A percentile compares a stretch with the other conserved stretches of the same genome.
phyloP scores from a whole-genome alignment of 176 grass and related monocot species.

The Oryza meridionalis region DNA sequence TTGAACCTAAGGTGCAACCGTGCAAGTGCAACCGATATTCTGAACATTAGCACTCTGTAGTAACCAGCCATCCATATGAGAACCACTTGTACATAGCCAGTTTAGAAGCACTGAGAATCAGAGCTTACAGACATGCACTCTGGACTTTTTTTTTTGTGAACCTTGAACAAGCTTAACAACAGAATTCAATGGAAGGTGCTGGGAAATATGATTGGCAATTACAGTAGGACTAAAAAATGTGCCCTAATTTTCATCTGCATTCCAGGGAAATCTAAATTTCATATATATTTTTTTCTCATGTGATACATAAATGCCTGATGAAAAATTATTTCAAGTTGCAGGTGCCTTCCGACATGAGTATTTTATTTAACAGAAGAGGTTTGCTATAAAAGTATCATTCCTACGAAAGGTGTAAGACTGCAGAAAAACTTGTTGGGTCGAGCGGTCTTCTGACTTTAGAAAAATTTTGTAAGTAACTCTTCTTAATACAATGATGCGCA shows the following conservation, averaged over 20 bases:
- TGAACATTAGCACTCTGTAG: background rate
- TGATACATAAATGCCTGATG: background rate
- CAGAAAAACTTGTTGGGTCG: background rate
- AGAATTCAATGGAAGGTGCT: no score
- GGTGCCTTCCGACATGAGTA: background rate
- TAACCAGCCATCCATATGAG: background rate
- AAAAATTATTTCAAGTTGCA: background rate
- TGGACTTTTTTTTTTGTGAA: background rate
- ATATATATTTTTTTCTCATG: background rate
- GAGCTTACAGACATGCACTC: background rate
- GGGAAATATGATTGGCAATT: background rate
- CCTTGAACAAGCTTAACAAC: background rate
- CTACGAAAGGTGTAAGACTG: background rate
- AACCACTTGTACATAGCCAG: background rate
- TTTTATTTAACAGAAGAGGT: background rate
- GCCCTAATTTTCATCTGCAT: background rate
- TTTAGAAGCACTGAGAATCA: no score
- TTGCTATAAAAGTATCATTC: background rate
- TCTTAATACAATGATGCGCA: no score
- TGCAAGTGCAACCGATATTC: conserved; percentile 12
- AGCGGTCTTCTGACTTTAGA: no score
- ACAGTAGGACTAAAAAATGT: background rate
- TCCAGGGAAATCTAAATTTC: background rate
- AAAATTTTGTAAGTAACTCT: no score
- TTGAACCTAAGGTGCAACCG: background rate